phyloP scores from a whole-genome alignment of 2,329 filamentous ascomycete species.

The Colletotrichum somersetense region DNA sequence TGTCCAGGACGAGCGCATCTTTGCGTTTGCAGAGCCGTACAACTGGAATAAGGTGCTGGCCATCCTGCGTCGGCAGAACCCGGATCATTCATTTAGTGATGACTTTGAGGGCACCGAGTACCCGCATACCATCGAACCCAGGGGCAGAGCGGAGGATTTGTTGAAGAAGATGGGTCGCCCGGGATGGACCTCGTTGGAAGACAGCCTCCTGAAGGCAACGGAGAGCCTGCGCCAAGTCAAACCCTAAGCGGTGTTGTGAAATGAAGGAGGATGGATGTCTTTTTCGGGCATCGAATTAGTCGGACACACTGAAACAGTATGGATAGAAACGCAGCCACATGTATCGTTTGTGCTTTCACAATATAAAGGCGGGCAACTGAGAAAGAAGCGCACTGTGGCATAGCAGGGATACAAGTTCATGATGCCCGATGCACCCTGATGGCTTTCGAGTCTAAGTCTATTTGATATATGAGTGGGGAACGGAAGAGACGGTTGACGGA shows the following conservation, averaged over 20 bases:
- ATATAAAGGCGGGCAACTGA: too few species aligned
- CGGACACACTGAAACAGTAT: neutral
- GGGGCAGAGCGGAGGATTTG: neutral
- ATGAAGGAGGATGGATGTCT: too few species aligned
- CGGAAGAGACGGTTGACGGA: too few species aligned
- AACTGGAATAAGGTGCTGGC: constrained; percentile 58
- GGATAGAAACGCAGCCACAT: neutral
- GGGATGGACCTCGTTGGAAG: constrained; percentile 2
- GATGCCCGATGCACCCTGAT: neutral
- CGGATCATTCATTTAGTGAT: constrained; percentile 40
- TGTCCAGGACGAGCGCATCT: constrained; percentile 63
- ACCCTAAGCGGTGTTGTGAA: neutral
- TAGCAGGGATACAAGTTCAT: too few species aligned
- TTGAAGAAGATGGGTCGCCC: neutral
- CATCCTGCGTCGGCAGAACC: constrained; percentile 44
- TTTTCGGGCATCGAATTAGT: neutral
- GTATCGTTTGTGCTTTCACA: neutral
- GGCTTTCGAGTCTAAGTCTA: too few species aligned
- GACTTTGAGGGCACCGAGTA: constrained; percentile 43
- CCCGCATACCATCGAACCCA: neutral
- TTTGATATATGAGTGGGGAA: too few species aligned
- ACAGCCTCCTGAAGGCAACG: neutral
- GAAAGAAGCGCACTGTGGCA: too few species aligned
- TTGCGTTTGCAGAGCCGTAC: constrained; percentile 62
- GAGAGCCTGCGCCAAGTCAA: neutral